These are phyloP conservation scores for Davidsoniella virescens DNA, from an alignment of 2,329 filamentous ascomycete species.

Conservation along the genomic window DNA sequence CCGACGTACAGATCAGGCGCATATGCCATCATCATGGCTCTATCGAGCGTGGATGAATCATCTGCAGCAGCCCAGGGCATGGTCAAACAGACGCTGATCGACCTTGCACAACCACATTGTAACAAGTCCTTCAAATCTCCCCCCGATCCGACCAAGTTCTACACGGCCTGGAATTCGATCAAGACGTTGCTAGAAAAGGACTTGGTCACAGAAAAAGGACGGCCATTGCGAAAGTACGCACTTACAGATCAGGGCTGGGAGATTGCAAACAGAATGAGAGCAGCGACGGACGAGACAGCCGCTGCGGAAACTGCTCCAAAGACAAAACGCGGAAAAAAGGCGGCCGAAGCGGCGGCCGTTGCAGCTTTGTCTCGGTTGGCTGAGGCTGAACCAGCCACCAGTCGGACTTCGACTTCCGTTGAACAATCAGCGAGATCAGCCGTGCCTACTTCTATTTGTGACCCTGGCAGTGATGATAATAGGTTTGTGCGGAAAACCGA, in stretches of 20 bases:
- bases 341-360: neutral
- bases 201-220: conserved; percentile 53
- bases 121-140: conserved; percentile 58
- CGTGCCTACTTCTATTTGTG: no score
- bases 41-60: conserved; percentile 43
- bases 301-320: neutral
- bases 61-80: conserved; percentile 33
- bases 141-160: conserved; percentile 49
- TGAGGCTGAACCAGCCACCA: no score
- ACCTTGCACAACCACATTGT: conserved; percentile 52
- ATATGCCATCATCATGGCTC: conserved; percentile 54
- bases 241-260: conserved; percentile 69
- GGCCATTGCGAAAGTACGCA: conserved; percentile 50
- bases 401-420: no score
- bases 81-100: conserved; percentile 52
- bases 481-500: no score
- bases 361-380: no score
- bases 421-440: no score
- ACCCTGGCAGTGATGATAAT: no score
- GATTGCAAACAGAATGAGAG: conserved; percentile 46
- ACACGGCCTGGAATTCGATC: conserved; percentile 74
- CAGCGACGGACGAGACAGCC: conserved; percentile 12
- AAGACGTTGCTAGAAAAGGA: conserved; percentile 60
- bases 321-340: neutral
- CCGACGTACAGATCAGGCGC: conserved; percentile 56